Base-by-base conservation (phyloP, 2,329 filamentous ascomycete genomes). In the Venturia oleaginea region DNA sequence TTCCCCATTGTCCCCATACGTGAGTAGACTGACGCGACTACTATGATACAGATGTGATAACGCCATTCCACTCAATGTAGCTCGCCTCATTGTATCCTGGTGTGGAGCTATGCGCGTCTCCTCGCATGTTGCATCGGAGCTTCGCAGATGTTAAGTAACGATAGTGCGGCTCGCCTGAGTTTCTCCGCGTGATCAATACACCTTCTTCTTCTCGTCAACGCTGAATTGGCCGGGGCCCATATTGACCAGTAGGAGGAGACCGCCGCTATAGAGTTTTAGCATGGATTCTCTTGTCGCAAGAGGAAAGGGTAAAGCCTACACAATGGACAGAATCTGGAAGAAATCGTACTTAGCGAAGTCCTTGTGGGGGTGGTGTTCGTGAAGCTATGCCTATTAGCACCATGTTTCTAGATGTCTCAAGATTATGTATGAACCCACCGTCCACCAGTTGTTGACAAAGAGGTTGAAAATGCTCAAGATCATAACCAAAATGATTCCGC, bases 321-420 rank as follows among this genome's bases (percentile, higher is more conserved):
- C 93, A 75, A 99, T 99, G 62, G 94, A 99, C 64, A 99, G 84
- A 72, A 97, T 97, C 83, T 99, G 94, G 87, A 99, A 99, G 84
- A 99, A 99, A 77, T 99, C 94, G 85, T 99, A 99, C 81, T 99
- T 99, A 83, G 94, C 94, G 75, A 99, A 99, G 79, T 99, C 94
- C 86, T 97, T 97, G 84, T 97, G 93, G 60, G 94, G 94, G 82
- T 99, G 94, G 81, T 96, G 90, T 70, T 93, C 89, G 81, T 97
- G 93, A 70, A 99, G 91, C 90, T 96, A 69, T 59, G 13, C 67
- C 70, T 2, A 59, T 64, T 55, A 76, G 55, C 38, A 62, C 62
- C 24, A 51, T 59, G 65, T 15, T 42, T 17, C 54, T n/a, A 34
- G 17, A 2, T 19, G n/a, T n/a, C 38, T 24, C 54, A 48, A 24